Percentiles rank a stretch among this genome's conserved stretches.
These are phyloP conservation scores for Pyrus betulifolia DNA, from an alignment of 306 rosid species.

Conservation along the genomic window DNA sequence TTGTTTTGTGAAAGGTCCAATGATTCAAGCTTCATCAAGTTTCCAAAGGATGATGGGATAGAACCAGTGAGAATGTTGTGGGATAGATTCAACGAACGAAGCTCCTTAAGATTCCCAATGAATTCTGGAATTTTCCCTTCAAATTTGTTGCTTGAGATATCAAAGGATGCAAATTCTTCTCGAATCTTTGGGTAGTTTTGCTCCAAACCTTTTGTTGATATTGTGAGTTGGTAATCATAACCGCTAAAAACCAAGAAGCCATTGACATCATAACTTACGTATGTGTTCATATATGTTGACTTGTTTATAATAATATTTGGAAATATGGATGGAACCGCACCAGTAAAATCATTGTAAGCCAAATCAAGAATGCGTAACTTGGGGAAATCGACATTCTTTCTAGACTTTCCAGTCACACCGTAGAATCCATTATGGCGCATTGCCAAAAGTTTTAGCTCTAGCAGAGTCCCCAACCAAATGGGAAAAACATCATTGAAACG, in stretches of 20 bases:
- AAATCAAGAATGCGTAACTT: not conserved
- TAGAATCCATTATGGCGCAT: not conserved
- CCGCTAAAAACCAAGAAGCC: accelerated
- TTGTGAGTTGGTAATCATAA: not conserved
- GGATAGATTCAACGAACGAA: not conserved
- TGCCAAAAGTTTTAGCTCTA: not conserved
- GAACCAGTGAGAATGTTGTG: not conserved
- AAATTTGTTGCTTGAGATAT: not conserved
- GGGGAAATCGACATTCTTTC: not conserved
- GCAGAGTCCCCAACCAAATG: not conserved
- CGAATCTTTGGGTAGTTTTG: not conserved
- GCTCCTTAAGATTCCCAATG: not conserved
- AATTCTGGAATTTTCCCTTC: not conserved
- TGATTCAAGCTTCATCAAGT: not conserved
- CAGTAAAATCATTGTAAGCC: not conserved
- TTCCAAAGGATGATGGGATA: not conserved
- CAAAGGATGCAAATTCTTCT: not conserved
- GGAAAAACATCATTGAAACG: not conserved
- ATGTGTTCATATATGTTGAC: not conserved
- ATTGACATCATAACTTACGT: accelerated
- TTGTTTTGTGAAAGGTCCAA: not conserved
- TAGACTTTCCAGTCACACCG: not conserved
- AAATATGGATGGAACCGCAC: not conserved
- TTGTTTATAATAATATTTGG: not conserved
- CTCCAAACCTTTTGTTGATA: not conserved